phyloP scores from a whole-genome alignment of 1,139 yeast species.

The Blastobotrys petasosporus region DNA sequence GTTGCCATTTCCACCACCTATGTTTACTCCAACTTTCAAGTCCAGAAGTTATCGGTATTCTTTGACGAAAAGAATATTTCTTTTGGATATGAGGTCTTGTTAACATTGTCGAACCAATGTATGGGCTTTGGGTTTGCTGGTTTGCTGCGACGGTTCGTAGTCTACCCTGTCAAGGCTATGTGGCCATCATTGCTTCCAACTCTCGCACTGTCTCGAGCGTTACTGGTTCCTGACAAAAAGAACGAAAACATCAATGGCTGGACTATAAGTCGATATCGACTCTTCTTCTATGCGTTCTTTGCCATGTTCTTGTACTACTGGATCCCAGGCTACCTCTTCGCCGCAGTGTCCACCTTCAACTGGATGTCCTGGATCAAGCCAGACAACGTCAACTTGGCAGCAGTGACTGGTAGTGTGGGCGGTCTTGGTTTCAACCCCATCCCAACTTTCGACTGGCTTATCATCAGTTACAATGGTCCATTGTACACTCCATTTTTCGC shows the following conservation, averaged over 20 bases:
- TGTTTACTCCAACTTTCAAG: conserved; percentile 29
- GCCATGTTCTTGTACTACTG: conserved; percentile 45
- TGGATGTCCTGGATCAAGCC: conserved; percentile 59
- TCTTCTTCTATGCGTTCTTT: conserved; percentile 37
- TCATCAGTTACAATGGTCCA: conserved; percentile 29
- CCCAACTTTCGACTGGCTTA: conserved; percentile 46
- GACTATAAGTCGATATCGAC: conserved; percentile 39
- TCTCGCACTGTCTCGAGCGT: conserved; percentile 33
- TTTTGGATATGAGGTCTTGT: conserved; percentile 42
- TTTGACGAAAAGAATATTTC: conserved; percentile 26
- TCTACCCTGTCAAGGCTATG: conserved; percentile 51
- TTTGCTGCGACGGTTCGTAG: conserved; percentile 36
- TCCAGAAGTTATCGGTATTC: conserved; percentile 29
- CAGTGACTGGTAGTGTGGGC: conserved; percentile 42
- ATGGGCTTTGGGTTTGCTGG: conserved; percentile 58
- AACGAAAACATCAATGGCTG: conserved; percentile 36
- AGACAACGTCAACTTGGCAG: conserved; percentile 44
- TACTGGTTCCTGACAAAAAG: conserved; percentile 35
- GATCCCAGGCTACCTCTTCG: conserved; percentile 47
- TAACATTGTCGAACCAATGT: conserved; percentile 50
- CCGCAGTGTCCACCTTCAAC: conserved; percentile 44
- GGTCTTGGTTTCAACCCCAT: conserved; percentile 57
- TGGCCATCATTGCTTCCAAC: conserved; percentile 42
- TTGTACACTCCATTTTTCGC: conserved; percentile 44
- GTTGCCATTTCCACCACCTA: conserved; percentile 24